Base-by-base conservation (phyloP, 106 monocot genomes). In the Acorus calamus region DNA sequence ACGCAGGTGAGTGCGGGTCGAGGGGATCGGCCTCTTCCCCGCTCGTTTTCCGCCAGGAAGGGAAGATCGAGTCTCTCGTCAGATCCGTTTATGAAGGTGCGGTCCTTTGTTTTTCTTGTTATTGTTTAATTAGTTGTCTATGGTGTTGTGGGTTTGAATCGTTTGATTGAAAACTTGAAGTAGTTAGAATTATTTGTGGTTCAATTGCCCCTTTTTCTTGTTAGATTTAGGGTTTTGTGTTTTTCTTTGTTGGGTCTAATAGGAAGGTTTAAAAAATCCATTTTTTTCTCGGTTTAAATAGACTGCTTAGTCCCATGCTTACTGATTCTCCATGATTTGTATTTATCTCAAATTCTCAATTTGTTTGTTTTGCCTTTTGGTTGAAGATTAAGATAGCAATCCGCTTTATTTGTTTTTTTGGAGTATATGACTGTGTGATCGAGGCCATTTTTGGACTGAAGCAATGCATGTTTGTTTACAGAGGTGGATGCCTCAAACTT, bases 41-140 rank as follows among this genome's bases (percentile, higher is more conserved):
- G 3, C 78, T 98, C 4, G 83, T 92, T 51, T 98, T 98, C 68
- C 74, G 96, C 10, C 84, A 74, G 76, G 96, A 85, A 57, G 96
- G 96, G 43, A 98, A 92, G 85, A 98, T 98, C 75, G 96, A 98
- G 61, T 85, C 85, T 2, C 96, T 98, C 50, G 96, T 92, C 8
- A 60, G 80, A 52, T 92, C 88, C 49, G 92, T 98, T 6, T 98
- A 98, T 75, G 44, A 82, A 4, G 96, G 96, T 98, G 42, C 14
- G 66, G 28, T 28, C 28, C 1, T 28, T 28, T 28, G 28, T 28
- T 28, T 28, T 28, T 28, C 28, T 28, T 28, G 28, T 28, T 28
- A 28, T 28, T 28, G 28, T 28, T 28, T 28, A 28, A 28, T 28
- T 28, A 28, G 28, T 28, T 28, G 28, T 28, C 28, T 28, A 28